These are phyloP conservation scores for Coniophora puteana DNA, from an alignment of 1,284 basidiomycete genomes.

Conservation along the genomic window DNA sequence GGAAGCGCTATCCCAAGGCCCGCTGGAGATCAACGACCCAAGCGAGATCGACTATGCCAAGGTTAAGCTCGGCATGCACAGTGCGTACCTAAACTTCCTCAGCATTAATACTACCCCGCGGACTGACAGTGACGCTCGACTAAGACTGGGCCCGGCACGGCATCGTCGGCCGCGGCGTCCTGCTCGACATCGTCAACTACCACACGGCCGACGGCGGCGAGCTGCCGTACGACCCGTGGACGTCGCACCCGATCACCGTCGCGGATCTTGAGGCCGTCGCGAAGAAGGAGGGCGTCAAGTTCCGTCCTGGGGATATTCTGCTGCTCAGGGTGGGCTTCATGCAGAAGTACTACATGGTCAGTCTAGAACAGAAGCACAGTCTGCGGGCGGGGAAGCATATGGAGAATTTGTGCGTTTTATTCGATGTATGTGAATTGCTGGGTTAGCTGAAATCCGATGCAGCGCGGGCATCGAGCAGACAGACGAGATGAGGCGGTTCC, in stretches of 20 bases:
- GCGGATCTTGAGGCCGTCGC: conserved; percentile 60
- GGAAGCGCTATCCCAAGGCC: conserved; percentile 40
- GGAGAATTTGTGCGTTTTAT: conserved; percentile 47
- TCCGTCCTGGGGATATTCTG: conserved; percentile 58
- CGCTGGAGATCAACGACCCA: conserved; percentile 48
- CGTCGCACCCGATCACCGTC: conserved; percentile 52
- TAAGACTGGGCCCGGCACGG: conserved; percentile 73
- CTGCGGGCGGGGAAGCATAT: conserved; percentile 33
- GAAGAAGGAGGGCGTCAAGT: conserved; percentile 53
- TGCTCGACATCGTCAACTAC: conserved; percentile 61
- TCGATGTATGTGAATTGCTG: conserved; percentile 5
- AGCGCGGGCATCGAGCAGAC: conserved; percentile 69
- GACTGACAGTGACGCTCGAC: background rate
- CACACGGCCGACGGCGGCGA: conserved; percentile 38
- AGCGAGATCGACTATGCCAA: conserved; percentile 43
- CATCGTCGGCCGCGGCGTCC: conserved; percentile 67
- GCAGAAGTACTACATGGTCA: conserved; percentile 47
- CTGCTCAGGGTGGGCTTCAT: conserved; percentile 66
- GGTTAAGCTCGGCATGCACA: conserved; percentile 62
- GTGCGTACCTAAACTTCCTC: conserved; percentile 32
- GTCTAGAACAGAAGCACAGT: conserved; percentile 43
- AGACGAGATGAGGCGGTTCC: conserved; percentile 68
- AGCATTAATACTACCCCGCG: background rate
- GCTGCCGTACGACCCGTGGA: conserved; percentile 66
- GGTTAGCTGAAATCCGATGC: conserved; percentile 7